Evolutionary conservation across 2,329 filamentous ascomycete species (phyloP).

Genomic region (Seiridium cupressi): DNA sequence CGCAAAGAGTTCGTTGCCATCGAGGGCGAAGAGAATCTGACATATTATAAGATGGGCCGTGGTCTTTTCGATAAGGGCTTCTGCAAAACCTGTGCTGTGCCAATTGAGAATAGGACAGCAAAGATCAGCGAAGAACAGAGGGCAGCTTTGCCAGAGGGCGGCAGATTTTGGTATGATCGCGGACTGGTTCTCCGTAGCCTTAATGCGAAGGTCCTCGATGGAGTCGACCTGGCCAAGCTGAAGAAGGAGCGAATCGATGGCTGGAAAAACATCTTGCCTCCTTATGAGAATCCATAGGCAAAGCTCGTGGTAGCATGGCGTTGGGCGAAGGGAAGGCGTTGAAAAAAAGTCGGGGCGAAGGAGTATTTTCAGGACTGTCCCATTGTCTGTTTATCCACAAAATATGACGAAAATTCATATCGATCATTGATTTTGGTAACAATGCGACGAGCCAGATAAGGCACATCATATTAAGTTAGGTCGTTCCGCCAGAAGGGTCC

Average conservation of each 20-base stretch:
- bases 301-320: no score
- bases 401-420: no score
- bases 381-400: no score
- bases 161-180: conserved; percentile 13
- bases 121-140: conserved; percentile 33
- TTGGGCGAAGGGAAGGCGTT: no score
- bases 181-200: conserved; percentile 23
- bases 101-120: conserved; percentile 31
- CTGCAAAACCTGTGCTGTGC: conserved; percentile 47
- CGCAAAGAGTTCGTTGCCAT: conserved; percentile 35
- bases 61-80: conserved; percentile 39
- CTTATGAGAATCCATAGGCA: conserved; percentile 4
- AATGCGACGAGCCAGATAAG: no score
- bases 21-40: conserved; percentile 37
- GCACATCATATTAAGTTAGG: no score
- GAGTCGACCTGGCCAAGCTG: conserved; percentile 31
- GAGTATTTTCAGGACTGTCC: no score
- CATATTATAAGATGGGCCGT: conserved; percentile 33
- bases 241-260: conserved; percentile 19
- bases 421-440: no score
- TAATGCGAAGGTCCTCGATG: conserved; percentile 37
- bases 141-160: conserved; percentile 27
- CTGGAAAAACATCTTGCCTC: conserved; percentile 1
- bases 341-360: no score
- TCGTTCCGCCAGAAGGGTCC: background rate